Base-by-base conservation (phyloP, 768 basidiomycete genomes). In the Sarcomyxa edulis region DNA sequence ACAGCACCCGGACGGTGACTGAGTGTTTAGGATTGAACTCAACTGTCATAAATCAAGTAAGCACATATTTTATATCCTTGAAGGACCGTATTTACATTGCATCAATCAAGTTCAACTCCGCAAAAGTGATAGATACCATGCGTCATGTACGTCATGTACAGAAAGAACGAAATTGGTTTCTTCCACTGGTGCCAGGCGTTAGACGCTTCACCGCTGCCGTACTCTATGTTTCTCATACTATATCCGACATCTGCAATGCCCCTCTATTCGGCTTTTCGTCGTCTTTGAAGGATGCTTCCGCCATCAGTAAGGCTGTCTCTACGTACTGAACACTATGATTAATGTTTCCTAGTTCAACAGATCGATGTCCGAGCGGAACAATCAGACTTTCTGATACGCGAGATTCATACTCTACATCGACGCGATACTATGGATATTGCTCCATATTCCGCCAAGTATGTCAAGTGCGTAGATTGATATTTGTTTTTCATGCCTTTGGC, bases 381-480 rank as follows among this genome's bases (percentile, higher is more conserved):
- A 53, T 56, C 61, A 5, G 51, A 52, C 2, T 68, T 69, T 42
- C 64, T 71, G 45, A 58, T 72, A 21, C 55, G 60, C 18, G 65
- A 73, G 44, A 64, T 69, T 7, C 52, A 62, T 8, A 54, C 61
- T 2, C 61, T 73, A 24, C 55, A 64, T 27, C 54, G 59, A 39
- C 61, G 60, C 26, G 47, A 58, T 21, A 57, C 63, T 32, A 40
- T 55, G 12, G 52, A 64, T 12, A 65, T 69, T 2, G 53, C 62
- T 10, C 48, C 59, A 3, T 73, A 68, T 46, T 74, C 80, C 26
- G 66, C 66, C 4, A 66, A 72, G 35, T 91, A 92, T 49, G 86
- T 87, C 42, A 76, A 73, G 84, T 86, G 45, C 30, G 69, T 51
- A 4, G 1, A 26, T 20, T 19, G 27, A 14, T 19, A 33, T 25